These are phyloP conservation scores for Delonix regia DNA, from an alignment of 306 rosid genomes.

Conservation along the genomic window DNA sequence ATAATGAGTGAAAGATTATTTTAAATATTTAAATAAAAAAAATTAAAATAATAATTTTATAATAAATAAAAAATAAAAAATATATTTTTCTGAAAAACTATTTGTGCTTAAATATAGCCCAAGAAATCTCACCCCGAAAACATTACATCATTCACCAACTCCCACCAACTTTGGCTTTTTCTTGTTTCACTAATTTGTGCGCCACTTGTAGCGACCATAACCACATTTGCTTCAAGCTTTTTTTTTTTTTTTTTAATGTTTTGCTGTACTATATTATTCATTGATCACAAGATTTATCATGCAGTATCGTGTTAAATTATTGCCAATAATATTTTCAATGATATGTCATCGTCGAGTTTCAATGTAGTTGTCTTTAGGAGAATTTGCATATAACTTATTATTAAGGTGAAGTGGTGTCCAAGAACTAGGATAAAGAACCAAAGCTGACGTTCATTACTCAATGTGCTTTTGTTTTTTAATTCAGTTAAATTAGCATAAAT, in stretches of 20 bases:
- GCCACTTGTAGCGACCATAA: not conserved
- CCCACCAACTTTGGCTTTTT: constrained; percentile 32
- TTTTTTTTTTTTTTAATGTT: not conserved
- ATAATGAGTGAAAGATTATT: too few relatives aligned
- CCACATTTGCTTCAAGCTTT: not conserved
- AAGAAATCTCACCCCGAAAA: not conserved
- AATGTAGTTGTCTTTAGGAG: not conserved
- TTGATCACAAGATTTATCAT: not conserved
- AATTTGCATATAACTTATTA: not conserved
- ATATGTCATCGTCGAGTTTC: not conserved
- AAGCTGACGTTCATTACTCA: not conserved
- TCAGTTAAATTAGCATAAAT: not conserved
- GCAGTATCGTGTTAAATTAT: too few relatives aligned
- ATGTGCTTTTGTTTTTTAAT: not conserved
- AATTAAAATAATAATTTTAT: too few relatives aligned
- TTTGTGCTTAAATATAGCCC: not conserved
- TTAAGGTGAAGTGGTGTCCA: not conserved
- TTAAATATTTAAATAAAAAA: too few relatives aligned
- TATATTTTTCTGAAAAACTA: not conserved
- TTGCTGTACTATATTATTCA: not conserved
- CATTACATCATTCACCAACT: constrained; percentile 37
- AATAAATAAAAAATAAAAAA: not conserved
- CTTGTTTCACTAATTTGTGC: not conserved
- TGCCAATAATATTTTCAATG: not conserved
- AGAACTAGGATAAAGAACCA: not conserved